These are phyloP conservation scores for Cryptosporidium tyzzeri DNA, from an alignment of 169 alveolate species.

Conservation along the genomic window DNA sequence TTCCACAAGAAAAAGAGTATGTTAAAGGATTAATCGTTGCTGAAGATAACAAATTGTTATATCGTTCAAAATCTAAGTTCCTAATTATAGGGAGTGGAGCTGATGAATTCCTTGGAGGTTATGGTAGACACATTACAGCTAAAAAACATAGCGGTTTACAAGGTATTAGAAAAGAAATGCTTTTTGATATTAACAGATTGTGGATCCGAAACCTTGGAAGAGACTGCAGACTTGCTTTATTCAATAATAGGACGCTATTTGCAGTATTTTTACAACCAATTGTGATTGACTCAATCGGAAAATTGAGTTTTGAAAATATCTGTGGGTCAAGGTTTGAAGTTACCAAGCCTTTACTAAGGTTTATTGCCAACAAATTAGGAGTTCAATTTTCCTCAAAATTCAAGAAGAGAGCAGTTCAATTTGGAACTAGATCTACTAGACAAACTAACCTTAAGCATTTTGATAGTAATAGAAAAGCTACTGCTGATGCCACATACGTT, in stretches of 20 bases:
- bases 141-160: slow-evolving; percentile 84
- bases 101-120: slow-evolving; percentile 93
- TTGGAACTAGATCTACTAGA: slow-evolving; percentile 88
- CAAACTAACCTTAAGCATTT: slow-evolving; percentile 82
- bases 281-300: slow-evolving; percentile 63
- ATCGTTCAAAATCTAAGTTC: slow-evolving; percentile 16
- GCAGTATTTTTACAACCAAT: slow-evolving; percentile 86
- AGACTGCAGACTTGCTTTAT: slow-evolving; percentile 89
- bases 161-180: slow-evolving; percentile 85
- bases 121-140: slow-evolving; percentile 88
- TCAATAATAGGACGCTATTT: slow-evolving; percentile 86
- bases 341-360: slow-evolving; percentile 80
- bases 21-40: not conserved
- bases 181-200: slow-evolving; percentile 88
- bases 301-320: slow-evolving; percentile 35
- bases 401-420: slow-evolving; percentile 88
- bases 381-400: slow-evolving; percentile 73
- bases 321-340: slow-evolving; percentile 75
- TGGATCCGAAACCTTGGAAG: slow-evolving; percentile 93
- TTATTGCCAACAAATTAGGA: slow-evolving; percentile 78
- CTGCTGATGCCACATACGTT: slow-evolving; percentile 50
- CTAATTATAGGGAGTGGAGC: slow-evolving; percentile 91
- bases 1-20: slow-evolving; percentile 4
- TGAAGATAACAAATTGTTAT: slow-evolving; percentile 9
- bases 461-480: slow-evolving; percentile 87